These are phyloP conservation scores for Phytophthora capsici DNA, from an alignment of 352 stramenopile species.

Conservation along the genomic window DNA sequence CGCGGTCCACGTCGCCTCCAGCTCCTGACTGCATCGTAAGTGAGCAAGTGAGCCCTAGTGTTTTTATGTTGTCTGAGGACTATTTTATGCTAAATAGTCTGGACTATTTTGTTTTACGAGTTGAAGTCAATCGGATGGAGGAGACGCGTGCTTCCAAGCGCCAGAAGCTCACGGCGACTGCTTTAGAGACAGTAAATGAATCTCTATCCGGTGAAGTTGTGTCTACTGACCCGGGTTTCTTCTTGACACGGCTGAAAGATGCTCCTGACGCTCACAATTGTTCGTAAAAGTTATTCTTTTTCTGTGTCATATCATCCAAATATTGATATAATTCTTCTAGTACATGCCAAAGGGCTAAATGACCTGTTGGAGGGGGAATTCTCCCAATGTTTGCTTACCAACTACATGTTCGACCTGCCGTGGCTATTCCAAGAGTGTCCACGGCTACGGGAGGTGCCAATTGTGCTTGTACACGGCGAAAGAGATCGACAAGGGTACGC, in stretches of 20 bases:
- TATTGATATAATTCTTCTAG: conserved; percentile 29
- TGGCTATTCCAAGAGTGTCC: conserved; percentile 78
- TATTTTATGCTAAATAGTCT: too few relatives aligned
- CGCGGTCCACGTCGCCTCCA: conserved; percentile 75
- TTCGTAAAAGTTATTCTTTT: conserved; percentile 25
- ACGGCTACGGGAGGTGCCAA: conserved; percentile 58
- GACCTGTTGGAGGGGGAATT: conserved; percentile 73
- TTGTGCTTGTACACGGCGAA: conserved; percentile 84
- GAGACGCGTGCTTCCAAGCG: conserved; percentile 30
- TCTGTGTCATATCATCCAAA: neutral
- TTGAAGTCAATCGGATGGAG: conserved; percentile 33
- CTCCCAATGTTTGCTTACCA: conserved; percentile 69
- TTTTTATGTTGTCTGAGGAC: too few relatives aligned
- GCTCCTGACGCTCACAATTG: conserved; percentile 52
- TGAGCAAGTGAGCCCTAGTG: too few relatives aligned
- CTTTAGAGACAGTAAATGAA: neutral
- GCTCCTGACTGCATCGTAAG: conserved; percentile 44
- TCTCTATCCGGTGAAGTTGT: neutral
- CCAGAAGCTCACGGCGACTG: conserved; percentile 19
- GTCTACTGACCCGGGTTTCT: conserved; percentile 29
- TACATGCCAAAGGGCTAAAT: conserved; percentile 42
- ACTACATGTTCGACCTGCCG: conserved; percentile 82
- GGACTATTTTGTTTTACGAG: neutral
- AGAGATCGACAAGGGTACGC: conserved; percentile 51
- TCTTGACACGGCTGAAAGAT: conserved; percentile 45